phyloP scores from a whole-genome alignment of 2,329 filamentous ascomycete species.

The Pseudogymnoascus sp. region DNA sequence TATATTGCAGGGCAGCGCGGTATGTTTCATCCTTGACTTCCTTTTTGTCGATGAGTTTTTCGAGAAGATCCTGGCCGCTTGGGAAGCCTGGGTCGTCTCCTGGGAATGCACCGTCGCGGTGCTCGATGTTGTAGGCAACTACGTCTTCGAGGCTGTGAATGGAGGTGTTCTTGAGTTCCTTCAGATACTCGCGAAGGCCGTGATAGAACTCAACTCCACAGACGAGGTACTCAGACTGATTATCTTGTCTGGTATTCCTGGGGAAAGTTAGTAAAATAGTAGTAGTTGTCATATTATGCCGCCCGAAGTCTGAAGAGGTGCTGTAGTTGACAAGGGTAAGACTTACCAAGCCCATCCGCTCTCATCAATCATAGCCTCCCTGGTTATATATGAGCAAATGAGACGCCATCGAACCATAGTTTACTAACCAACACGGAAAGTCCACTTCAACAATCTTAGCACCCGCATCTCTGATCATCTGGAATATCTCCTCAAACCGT shows the following conservation, averaged over 20 bases:
- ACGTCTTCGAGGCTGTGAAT: constrained; percentile 5
- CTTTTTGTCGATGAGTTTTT: neutral
- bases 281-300: neutral
- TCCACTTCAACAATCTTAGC: constrained; percentile 9
- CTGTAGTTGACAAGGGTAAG: neutral
- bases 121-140: neutral
- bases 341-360: neutral
- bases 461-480: constrained; percentile 10
- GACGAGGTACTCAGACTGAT: constrained; percentile 8
- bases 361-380: neutral
- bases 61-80: constrained; percentile 16
- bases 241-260: neutral
- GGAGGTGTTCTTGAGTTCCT: neutral
- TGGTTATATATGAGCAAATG: neutral
- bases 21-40: constrained; percentile 7
- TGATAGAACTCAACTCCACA: constrained; percentile 10
- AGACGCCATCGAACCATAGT: neutral
- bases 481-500: neutral
- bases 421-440: constrained; percentile 6
- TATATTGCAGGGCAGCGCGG: neutral
- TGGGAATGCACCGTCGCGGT: constrained; percentile 8
- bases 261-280: neutral
- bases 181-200: neutral
- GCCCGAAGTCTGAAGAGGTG: no score
- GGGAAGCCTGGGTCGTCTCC: constrained; percentile 13